Evolutionary conservation across 345 rosid species (phyloP).

Genomic region (Fremontodendron californicum): DNA sequence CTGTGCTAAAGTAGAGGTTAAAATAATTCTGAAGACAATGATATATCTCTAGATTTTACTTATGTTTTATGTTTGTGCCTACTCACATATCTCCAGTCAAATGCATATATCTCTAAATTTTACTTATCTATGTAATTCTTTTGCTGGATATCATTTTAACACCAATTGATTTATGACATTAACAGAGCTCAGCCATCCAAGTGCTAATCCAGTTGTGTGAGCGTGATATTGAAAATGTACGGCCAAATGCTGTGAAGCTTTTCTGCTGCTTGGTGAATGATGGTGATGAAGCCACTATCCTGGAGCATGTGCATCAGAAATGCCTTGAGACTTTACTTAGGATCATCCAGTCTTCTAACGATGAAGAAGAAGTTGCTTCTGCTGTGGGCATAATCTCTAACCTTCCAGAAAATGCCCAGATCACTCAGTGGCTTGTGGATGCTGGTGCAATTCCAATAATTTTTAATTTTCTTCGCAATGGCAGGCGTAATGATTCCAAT

Average conservation of each 20-base stretch:
- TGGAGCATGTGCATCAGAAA: conserved; percentile 43
- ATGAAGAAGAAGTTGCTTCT: conserved; percentile 44
- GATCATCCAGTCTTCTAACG: conserved; percentile 41
- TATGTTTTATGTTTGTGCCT: too few relatives aligned
- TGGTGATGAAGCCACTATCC: conserved; percentile 41
- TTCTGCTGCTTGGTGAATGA: conserved; percentile 49
- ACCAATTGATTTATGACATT: conserved; percentile 19
- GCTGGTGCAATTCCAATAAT: conserved; percentile 37
- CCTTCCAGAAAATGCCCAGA: conserved; percentile 49
- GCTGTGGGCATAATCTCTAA: conserved; percentile 49
- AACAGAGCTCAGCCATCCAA: conserved; percentile 53
- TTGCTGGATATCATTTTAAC: conserved; percentile 12
- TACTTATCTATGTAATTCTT: not conserved
- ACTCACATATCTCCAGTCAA: not conserved
- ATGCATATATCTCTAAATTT: not conserved
- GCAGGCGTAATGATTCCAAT: conserved; percentile 31
- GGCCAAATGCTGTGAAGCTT: conserved; percentile 61
- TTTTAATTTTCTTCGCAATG: conserved; percentile 16
- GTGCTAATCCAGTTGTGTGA: conserved; percentile 50
- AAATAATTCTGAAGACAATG: not conserved
- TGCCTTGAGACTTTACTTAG: conserved; percentile 40
- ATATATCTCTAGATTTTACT: too few relatives aligned
- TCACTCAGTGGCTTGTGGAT: conserved; percentile 54
- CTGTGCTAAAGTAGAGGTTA: not conserved
- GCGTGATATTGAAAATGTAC: conserved; percentile 33